Evolutionary conservation across 805 yeast species (phyloP).

Genomic region (Saccharomycopsis fodiens): DNA sequence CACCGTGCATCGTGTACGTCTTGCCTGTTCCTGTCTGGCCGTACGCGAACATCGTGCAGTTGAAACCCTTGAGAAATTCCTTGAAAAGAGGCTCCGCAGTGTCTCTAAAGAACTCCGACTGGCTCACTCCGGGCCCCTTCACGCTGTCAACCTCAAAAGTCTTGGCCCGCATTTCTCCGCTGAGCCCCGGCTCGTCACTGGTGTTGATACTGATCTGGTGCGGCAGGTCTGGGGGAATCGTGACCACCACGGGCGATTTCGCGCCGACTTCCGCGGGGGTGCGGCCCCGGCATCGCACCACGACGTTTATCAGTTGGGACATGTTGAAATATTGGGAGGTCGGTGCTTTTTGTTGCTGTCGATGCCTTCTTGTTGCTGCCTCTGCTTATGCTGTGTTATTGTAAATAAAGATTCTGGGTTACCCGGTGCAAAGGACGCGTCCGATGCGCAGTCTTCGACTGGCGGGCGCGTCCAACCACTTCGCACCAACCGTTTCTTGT

Average conservation of each 20-base stretch:
- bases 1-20: conserved; percentile 74
- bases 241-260: conserved; percentile 54
- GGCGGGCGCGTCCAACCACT: too few relatives aligned
- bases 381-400: too few relatives aligned
- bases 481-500: too few relatives aligned
- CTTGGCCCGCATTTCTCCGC: conserved; percentile 27
- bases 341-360: too few relatives aligned
- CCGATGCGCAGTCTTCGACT: too few relatives aligned
- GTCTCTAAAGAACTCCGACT: conserved; percentile 52
- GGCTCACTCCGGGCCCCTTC: conserved; percentile 78
- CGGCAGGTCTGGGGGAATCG: conserved; percentile 33
- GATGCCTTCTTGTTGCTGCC: too few relatives aligned
- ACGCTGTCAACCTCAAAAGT: conserved; percentile 72
- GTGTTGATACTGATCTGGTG: conserved; percentile 17
- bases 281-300: conserved; percentile 57
- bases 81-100: conserved; percentile 57
- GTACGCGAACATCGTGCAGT: conserved; percentile 78
- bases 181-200: conserved; percentile 15
- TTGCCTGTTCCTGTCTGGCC: conserved; percentile 94
- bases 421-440: too few relatives aligned
- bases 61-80: conserved; percentile 69
- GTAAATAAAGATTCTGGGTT: too few relatives aligned
- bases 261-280: conserved; percentile 49
- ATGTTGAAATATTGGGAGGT: too few relatives aligned
- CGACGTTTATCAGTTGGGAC: conserved; percentile 41